Base-by-base conservation (phyloP, 2,329 filamentous ascomycete species). In the Colletotrichum tabaci region DNA sequence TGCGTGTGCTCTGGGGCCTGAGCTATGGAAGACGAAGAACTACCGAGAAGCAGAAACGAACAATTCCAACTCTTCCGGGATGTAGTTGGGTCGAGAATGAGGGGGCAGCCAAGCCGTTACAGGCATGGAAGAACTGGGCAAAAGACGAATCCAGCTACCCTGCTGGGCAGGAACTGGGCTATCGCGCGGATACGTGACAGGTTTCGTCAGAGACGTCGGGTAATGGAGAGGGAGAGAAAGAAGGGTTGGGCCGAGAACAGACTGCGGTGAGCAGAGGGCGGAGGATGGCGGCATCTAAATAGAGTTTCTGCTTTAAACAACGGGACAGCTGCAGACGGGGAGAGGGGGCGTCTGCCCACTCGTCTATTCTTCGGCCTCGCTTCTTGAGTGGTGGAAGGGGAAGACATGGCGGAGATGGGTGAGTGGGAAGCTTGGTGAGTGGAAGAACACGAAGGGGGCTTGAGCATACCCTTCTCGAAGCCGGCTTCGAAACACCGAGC, bases 381-480 rank as follows among this genome's bases (percentile, higher is more conserved):
- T 30, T 30, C 5, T 44, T 44, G 13, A 26, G 16, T 30, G 38
- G 38, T 16, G n/a, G 53, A 30, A 30, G 30, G 30, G 6, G 30
- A 30, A 30, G 30, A 30, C 5, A 30, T 30, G 6, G 30, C 30
- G 1, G 6, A 30, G n/a, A 16, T 26, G 46, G 26, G 5, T 23
- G 9, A 38, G n/a, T 18, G 10, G 15, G 4, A 13, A 13, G 13
- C 15, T 26, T 9, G 6, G 13, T 3, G 12, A 16, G 12, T 21
- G 8, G 7, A 18, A 12, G n/a, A 30, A 30, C 30, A 30, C 0
- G 6, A 30, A 6, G 44, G 26, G 16, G 42, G 49, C 18, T 63
- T 42, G 58, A 30, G 52, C 58, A 57, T 30, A 49, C 40, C 53
- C 46, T 68, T 72, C 69, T 72, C 65, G 69, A 72, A 69, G 69